A percentile compares a stretch with the other conserved stretches of the same genome.
These are phyloP conservation scores for Kwoniella shivajii DNA, from an alignment of 1,284 basidiomycete genomes.

Conservation along the genomic window DNA sequence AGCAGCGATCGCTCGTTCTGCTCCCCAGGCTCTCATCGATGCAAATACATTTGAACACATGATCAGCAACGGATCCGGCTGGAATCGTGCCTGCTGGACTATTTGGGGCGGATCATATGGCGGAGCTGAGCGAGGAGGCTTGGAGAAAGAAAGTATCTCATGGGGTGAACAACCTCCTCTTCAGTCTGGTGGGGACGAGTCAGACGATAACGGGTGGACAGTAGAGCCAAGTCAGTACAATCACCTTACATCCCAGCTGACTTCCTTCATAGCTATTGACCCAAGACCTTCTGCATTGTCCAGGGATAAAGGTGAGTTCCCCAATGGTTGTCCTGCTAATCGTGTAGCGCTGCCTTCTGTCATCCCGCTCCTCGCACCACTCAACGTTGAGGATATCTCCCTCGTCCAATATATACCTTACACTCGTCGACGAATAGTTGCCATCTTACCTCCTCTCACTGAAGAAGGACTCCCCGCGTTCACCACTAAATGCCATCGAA, in stretches of 20 bases:
- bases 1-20: constrained; percentile 29
- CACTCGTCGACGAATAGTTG: constrained; percentile 29
- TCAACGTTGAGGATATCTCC: constrained; percentile 1
- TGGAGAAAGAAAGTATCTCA: constrained; percentile 1
- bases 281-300: constrained; percentile 10
- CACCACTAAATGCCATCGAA: constrained; percentile 15
- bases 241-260: not conserved
- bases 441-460: constrained; percentile 12
- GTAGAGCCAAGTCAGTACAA: constrained; percentile 15
- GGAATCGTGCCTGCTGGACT: constrained; percentile 37
- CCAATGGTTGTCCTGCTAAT: not conserved
- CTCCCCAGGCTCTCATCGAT: constrained; percentile 18
- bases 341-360: constrained; percentile 12
- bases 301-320: constrained; percentile 17
- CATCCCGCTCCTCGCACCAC: not conserved
- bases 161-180: not conserved
- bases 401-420: constrained; percentile 36
- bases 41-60: constrained; percentile 37
- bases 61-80: constrained; percentile 16
- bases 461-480: constrained; percentile 11
- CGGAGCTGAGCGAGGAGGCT: constrained; percentile 12
- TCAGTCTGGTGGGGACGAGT: not conserved
- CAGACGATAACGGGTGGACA: constrained; percentile 31
- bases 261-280: constrained; percentile 12
- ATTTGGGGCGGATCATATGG: constrained; percentile 30